phyloP scores from a whole-genome alignment of 148 eudicot species.

The Fagopyrum homotropicum region DNA sequence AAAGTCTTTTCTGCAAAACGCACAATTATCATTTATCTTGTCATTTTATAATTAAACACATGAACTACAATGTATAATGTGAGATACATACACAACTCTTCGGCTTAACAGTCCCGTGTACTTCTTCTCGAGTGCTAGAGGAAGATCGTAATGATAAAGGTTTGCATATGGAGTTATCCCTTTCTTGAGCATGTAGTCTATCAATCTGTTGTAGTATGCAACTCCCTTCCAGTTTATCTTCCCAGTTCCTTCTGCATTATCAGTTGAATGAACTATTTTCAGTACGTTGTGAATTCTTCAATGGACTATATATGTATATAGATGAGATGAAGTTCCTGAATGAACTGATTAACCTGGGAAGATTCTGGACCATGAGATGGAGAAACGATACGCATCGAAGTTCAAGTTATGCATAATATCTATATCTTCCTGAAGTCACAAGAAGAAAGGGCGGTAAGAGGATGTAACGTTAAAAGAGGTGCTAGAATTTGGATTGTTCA shows the following conservation, averaged over 20 bases:
- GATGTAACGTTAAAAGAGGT: not conserved
- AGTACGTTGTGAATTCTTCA: not conserved
- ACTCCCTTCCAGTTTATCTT: slow-evolving; percentile 73
- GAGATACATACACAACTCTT: slow-evolving; percentile 60
- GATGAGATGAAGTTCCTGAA: not conserved
- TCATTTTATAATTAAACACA: not conserved
- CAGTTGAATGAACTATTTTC: not conserved
- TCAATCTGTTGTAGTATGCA: slow-evolving; percentile 77
- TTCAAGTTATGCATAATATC: slow-evolving; percentile 68
- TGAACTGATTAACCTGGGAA: slow-evolving; percentile 53
- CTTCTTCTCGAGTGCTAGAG: slow-evolving; percentile 67
- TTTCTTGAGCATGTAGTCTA: slow-evolving; percentile 66
- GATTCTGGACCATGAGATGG: slow-evolving; percentile 92
- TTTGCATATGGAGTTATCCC: slow-evolving; percentile 89
- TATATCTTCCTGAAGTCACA: slow-evolving; percentile 62
- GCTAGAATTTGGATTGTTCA: no score
- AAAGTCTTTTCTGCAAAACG: slow-evolving; percentile 58
- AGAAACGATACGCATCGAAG: slow-evolving; percentile 85
- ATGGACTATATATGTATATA: not conserved
- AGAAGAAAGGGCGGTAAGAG: not conserved
- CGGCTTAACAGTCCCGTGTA: slow-evolving; percentile 65
- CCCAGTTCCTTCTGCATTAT: slow-evolving; percentile 63
- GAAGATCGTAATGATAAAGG: slow-evolving; percentile 83
- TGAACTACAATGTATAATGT: not conserved
- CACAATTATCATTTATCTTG: not conserved